Conservation (phyloP, 2,329 filamentous ascomycete genomes). For the Cyphellophora europaea region DNA sequence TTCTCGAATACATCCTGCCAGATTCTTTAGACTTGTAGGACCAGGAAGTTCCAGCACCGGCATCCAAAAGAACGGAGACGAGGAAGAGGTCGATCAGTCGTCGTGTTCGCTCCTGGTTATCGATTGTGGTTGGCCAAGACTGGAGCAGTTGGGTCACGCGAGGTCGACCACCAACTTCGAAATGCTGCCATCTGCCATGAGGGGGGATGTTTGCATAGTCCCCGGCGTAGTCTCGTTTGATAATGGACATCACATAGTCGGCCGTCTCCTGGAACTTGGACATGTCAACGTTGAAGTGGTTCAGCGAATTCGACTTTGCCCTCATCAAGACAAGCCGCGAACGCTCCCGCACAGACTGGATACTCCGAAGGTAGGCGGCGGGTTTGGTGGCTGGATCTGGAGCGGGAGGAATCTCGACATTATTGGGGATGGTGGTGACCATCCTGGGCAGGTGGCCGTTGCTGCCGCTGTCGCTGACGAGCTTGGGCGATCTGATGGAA, state of each 20-base stretch:
- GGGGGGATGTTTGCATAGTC: conserved; percentile 67
- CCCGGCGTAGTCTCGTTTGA: conserved; percentile 70
- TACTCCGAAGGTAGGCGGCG: conserved; percentile 80
- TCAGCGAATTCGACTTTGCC: conserved; percentile 65
- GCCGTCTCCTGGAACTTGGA: conserved; percentile 75
- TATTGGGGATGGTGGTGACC: conserved; percentile 43
- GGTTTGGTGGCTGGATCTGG: conserved; percentile 85
- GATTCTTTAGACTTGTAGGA: conserved; percentile 87
- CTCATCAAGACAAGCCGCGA: conserved; percentile 65
- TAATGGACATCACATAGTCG: conserved; percentile 80
- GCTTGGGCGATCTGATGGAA: conserved; percentile 17
- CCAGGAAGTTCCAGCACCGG: conserved; percentile 85
- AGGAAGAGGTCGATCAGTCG: conserved; percentile 53
- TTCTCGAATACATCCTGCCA: conserved; percentile 70
- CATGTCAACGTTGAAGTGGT: conserved; percentile 84
- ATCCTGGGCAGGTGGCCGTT: conserved; percentile 6
- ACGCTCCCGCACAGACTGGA: conserved; percentile 77
- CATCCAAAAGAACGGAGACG: conserved; percentile 50
- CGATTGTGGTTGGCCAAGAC: conserved; percentile 47
- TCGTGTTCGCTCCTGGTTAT: conserved; percentile 50
- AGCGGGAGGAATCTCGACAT: conserved; percentile 71
- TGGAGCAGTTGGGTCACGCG: conserved; percentile 38
- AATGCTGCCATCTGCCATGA: conserved; percentile 62
- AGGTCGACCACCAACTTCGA: conserved; percentile 46
- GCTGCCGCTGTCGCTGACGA: conserved; percentile 10